phyloP scores from a whole-genome alignment of 345 rosid species.

The sweet orange (Citrus sinensis) region DNA sequence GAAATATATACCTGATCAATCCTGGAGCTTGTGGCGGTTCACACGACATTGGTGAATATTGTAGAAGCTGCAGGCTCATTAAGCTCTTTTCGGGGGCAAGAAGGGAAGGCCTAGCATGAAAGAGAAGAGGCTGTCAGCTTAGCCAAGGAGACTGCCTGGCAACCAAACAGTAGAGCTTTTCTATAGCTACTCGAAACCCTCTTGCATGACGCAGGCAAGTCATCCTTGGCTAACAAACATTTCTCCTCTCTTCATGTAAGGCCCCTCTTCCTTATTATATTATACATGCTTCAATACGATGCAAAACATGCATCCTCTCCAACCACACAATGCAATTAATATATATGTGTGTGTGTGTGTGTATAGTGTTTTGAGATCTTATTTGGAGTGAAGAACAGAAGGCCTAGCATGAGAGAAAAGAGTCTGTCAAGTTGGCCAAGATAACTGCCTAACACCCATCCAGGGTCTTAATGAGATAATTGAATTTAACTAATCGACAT shows the following conservation, averaged over 20 bases:
- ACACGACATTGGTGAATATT: too few species aligned
- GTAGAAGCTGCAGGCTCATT: too few species aligned
- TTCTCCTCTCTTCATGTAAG: not conserved
- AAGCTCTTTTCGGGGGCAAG: not conserved
- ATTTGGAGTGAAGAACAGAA: slow-evolving; percentile 24
- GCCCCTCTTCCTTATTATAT: not conserved
- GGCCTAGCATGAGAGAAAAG: slow-evolving; percentile 38
- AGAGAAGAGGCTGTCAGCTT: not conserved
- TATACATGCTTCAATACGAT: too few species aligned
- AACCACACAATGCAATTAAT: too few species aligned
- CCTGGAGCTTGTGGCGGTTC: too few species aligned
- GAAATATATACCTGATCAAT: too few species aligned
- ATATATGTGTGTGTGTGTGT: too few species aligned
- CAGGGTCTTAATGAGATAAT: not conserved
- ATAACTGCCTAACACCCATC: slow-evolving; percentile 29
- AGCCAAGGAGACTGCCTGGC: slow-evolving; percentile 10
- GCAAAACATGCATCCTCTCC: too few species aligned
- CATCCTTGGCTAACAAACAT: slow-evolving; percentile 7
- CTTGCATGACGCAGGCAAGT: not conserved
- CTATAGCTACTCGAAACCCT: not conserved
- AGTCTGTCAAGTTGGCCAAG: slow-evolving; percentile 36
- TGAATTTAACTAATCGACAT: not conserved
- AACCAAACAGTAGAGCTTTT: not conserved
- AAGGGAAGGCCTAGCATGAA: slow-evolving; percentile 3
- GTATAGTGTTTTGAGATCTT: too few species aligned